phyloP scores from a whole-genome alignment of 805 yeast genomes.

The Wickerhamomyces strasburgensis region DNA sequence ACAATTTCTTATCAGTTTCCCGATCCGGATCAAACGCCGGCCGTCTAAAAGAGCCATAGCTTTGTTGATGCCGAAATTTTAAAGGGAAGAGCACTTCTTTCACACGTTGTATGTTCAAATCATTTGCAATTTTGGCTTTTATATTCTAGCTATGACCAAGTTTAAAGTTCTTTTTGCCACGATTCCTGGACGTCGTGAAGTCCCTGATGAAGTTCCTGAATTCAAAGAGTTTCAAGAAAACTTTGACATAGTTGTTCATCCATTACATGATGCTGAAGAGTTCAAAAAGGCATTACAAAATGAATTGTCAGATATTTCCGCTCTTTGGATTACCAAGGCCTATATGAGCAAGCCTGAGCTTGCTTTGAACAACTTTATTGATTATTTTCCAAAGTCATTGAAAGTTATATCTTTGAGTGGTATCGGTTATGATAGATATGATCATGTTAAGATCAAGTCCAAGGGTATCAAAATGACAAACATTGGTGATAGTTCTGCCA shows the following conservation, averaged over 20 bases:
- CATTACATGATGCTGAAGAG: conserved; percentile 28
- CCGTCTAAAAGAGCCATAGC: no score
- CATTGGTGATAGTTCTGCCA: conserved; percentile 54
- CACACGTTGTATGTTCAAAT: no score
- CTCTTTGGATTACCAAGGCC: conserved; percentile 42
- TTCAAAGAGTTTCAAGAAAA: conserved; percentile 36
- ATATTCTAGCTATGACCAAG: conserved; percentile 18
- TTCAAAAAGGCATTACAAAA: conserved; percentile 36
- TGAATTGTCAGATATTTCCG: conserved; percentile 37
- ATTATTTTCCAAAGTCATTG: conserved; percentile 41
- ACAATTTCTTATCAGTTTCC: no score
- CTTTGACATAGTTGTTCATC: conserved; percentile 29
- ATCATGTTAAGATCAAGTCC: conserved; percentile 38
- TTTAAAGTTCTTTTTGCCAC: conserved; percentile 14
- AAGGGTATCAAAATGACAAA: conserved; percentile 54
- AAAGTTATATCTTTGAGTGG: conserved; percentile 51
- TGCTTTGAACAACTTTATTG: conserved; percentile 36
- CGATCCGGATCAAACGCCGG: no score
- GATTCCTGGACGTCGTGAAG: conserved; percentile 32
- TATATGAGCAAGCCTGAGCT: not conserved
- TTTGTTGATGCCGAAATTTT: no score
- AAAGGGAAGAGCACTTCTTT: no score
- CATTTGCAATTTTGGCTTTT: no score
- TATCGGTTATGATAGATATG: conserved; percentile 56
- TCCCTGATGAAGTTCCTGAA: conserved; percentile 42